phyloP scores from a whole-genome alignment of 2,329 filamentous ascomycete species.

The Metarhizium robertsii region DNA sequence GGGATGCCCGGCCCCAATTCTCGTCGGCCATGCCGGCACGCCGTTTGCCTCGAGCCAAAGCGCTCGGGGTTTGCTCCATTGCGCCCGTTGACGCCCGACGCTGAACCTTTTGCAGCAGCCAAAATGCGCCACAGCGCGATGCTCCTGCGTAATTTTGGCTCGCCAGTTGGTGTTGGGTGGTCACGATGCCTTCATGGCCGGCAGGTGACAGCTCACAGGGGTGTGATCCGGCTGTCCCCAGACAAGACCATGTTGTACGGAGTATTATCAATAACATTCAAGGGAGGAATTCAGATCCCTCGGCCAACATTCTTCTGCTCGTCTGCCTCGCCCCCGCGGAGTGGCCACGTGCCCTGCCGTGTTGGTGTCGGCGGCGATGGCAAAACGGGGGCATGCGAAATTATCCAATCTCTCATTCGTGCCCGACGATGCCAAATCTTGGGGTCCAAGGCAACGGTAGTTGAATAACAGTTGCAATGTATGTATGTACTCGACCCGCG shows the following conservation, averaged over 20 bases:
- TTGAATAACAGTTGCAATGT: background rate
- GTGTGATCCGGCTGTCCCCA: background rate
- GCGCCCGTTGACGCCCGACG: background rate
- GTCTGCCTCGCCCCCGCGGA: background rate
- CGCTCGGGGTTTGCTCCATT: background rate
- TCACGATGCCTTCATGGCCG: constrained; percentile 3
- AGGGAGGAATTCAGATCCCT: background rate
- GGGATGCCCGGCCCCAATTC: background rate
- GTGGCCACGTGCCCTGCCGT: background rate
- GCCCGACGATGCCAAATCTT: constrained; percentile 1
- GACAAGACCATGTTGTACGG: background rate
- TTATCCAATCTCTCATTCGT: background rate
- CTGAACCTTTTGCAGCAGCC: background rate
- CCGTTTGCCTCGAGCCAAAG: background rate
- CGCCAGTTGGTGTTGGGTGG: background rate
- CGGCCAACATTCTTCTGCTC: background rate
- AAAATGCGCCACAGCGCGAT: background rate
- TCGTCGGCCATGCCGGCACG: too few species aligned
- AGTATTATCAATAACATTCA: background rate
- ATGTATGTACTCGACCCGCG: background rate
- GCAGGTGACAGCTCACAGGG: constrained; percentile 2
- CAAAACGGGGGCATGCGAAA: background rate
- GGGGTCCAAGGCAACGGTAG: background rate
- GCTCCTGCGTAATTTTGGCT: background rate
- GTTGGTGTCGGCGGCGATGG: background rate